Evolutionary conservation across 805 yeast genomes (phyloP).

Genomic region (Yarrowia keelungensis): DNA sequence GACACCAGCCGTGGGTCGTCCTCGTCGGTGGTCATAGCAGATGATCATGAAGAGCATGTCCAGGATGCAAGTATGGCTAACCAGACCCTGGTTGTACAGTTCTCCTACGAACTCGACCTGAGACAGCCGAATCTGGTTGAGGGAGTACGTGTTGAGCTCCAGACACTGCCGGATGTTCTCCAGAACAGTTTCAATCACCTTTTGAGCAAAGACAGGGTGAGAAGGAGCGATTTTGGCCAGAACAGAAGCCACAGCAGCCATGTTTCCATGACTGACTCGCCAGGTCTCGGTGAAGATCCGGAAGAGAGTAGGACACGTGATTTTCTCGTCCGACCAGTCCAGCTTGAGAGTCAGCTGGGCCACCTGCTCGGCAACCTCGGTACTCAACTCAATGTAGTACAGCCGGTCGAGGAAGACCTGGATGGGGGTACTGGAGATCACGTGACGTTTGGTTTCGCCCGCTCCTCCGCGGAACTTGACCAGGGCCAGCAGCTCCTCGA

Average conservation of each 20-base stretch:
- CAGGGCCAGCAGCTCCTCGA: slow-evolving; percentile 55
- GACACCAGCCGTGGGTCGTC: slow-evolving; percentile 59
- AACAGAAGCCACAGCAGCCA: slow-evolving; percentile 59
- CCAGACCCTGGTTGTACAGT: slow-evolving; percentile 57
- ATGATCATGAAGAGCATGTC: slow-evolving; percentile 64
- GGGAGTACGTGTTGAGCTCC: slow-evolving; percentile 66
- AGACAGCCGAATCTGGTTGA: slow-evolving; percentile 67
- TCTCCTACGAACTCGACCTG: slow-evolving; percentile 67
- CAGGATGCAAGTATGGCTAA: slow-evolving; percentile 57
- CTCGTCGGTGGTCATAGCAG: slow-evolving; percentile 68
- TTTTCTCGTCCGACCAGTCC: slow-evolving; percentile 55
- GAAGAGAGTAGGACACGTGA: slow-evolving; percentile 50
- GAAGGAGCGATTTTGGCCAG: slow-evolving; percentile 51
- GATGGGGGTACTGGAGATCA: slow-evolving; percentile 43
- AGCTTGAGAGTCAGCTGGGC: slow-evolving; percentile 54
- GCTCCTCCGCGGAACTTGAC: slow-evolving; percentile 49
- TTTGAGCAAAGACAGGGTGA: slow-evolving; percentile 54
- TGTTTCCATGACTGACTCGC: slow-evolving; percentile 63
- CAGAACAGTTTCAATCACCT: slow-evolving; percentile 64
- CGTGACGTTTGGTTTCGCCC: slow-evolving; percentile 51
- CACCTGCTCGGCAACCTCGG: slow-evolving; percentile 51
- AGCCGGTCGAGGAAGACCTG: slow-evolving; percentile 58
- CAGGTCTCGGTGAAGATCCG: slow-evolving; percentile 66
- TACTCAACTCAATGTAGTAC: slow-evolving; percentile 59
- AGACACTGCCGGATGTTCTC: slow-evolving; percentile 72